Percentiles rank a stretch among this genome's conserved stretches.
These are phyloP conservation scores for Lyophyllum atratum DNA, from an alignment of 768 basidiomycete species.

Conservation along the genomic window DNA sequence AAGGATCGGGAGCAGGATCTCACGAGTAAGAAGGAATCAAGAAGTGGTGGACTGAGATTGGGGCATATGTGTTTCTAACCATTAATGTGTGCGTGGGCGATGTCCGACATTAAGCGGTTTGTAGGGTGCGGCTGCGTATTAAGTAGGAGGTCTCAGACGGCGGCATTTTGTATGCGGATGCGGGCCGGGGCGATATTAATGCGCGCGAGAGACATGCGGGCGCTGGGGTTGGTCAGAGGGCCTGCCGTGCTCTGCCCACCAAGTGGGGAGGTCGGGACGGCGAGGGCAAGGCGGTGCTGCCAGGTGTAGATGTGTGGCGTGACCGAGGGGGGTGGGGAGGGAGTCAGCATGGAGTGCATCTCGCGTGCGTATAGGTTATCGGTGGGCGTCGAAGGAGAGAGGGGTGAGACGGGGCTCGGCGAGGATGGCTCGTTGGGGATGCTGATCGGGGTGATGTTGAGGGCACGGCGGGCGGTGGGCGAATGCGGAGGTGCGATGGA, in stretches of 20 bases:
- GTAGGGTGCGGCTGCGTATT: slow-evolving; percentile 13
- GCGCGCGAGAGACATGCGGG: slow-evolving; percentile 61
- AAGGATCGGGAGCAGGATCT: slow-evolving; percentile 2
- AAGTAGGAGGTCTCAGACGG: slow-evolving; percentile 25
- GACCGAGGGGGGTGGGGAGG: slow-evolving; percentile 56
- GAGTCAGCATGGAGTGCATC: slow-evolving; percentile 32
- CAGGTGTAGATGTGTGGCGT: slow-evolving; percentile 63
- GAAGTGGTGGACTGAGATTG: neutral
- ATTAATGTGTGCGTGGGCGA: slow-evolving; percentile 20
- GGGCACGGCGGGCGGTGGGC: slow-evolving; percentile 28
- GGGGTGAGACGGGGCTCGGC: slow-evolving; percentile 29
- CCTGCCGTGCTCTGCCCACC: slow-evolving; percentile 30
- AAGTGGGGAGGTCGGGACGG: slow-evolving; percentile 35
- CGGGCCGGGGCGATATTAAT: slow-evolving; percentile 45
- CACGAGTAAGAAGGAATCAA: neutral
- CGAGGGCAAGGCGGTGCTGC: slow-evolving; percentile 37
- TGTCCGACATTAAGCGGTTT: slow-evolving; percentile 15
- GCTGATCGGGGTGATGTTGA: slow-evolving; percentile 38
- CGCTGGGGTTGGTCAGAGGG: slow-evolving; percentile 60
- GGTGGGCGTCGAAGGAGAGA: slow-evolving; percentile 27
- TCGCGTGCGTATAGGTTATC: slow-evolving; percentile 23
- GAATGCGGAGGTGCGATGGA: slow-evolving; percentile 17
- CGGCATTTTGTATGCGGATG: slow-evolving; percentile 46
- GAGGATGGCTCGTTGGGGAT: slow-evolving; percentile 31
- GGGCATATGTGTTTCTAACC: neutral